A percentile compares a stretch with the other conserved stretches of the same genome.
Evolutionary conservation across 345 rosid genomes (phyloP).

Genomic region (Heritiera fomes): DNA sequence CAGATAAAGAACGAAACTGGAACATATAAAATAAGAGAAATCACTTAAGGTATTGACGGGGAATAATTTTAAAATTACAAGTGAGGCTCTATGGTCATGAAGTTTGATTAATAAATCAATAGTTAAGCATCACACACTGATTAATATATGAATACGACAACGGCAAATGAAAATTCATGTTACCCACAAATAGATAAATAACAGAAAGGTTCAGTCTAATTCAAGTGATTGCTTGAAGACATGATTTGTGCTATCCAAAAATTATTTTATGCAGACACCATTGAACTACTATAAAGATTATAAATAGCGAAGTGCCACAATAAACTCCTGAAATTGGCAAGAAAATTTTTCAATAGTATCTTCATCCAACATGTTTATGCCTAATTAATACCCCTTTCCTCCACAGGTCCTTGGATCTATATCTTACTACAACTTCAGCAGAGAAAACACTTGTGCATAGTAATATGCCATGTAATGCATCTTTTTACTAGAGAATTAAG

Average conservation of each 20-base stretch:
- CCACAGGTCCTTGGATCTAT: neutral
- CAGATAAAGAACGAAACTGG: conserved; percentile 84
- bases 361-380: conserved; percentile 1
- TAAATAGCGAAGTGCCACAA: neutral
- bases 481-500: neutral
- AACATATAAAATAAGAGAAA: neutral
- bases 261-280: neutral
- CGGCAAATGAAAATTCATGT: neutral
- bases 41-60: neutral
- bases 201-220: neutral
- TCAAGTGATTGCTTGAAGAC: neutral
- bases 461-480: neutral
- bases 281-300: neutral
- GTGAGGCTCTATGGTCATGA: neutral
- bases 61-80: neutral
- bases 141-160: neutral
- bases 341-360: neutral
- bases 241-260: neutral
- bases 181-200: neutral
- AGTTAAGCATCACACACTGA: neutral
- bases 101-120: neutral
- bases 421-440: conserved; percentile 4
- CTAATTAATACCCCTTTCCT: neutral
- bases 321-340: neutral
- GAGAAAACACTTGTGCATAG: neutral